Conservation (phyloP, 768 basidiomycete species). For the Hericium erinaceus region DNA sequence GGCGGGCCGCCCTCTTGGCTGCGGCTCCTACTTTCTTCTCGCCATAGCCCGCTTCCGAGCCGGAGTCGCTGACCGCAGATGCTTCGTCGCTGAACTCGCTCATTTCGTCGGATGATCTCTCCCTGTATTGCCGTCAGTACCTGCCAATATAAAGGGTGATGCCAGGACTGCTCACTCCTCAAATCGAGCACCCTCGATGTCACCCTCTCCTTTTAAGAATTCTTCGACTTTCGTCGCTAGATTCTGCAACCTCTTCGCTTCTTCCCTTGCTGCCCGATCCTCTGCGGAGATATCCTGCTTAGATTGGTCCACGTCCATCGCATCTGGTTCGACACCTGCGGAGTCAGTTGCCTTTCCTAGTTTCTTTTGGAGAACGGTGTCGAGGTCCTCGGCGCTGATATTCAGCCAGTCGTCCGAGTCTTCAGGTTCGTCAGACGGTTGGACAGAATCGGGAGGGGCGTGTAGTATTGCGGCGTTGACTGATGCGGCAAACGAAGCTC, state of each 20-base stretch:
- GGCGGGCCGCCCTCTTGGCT: constrained; percentile 31
- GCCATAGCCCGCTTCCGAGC: constrained; percentile 15
- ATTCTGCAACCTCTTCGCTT: constrained; percentile 60
- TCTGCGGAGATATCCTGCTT: constrained; percentile 27
- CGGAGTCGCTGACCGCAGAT: constrained; percentile 24
- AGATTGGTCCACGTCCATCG: constrained; percentile 42
- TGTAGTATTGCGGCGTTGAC: constrained; percentile 56
- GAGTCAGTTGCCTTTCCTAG: constrained; percentile 14
- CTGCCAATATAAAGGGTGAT: background rate
- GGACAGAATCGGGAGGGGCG: constrained; percentile 21
- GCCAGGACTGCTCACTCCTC: constrained; percentile 58
- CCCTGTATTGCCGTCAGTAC: constrained; percentile 30
- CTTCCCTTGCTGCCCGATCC: constrained; percentile 48
- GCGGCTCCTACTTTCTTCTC: constrained; percentile 2
- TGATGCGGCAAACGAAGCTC: constrained; percentile 68
- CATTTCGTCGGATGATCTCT: constrained; percentile 32
- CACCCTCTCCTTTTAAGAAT: constrained; percentile 89
- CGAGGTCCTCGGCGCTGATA: constrained; percentile 66
- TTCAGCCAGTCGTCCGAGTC: constrained; percentile 84
- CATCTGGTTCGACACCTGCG: constrained; percentile 17
- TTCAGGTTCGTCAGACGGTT: constrained; percentile 34
- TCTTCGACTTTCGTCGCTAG: constrained; percentile 79
- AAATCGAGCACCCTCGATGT: constrained; percentile 81
- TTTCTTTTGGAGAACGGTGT: constrained; percentile 53
- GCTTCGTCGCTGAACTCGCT: constrained; percentile 39